Evolutionary conservation across 441 rosid genomes (phyloP), one percentile per base, ranked within the genome.

Genomic region (Gossypium trilobum): DNA sequence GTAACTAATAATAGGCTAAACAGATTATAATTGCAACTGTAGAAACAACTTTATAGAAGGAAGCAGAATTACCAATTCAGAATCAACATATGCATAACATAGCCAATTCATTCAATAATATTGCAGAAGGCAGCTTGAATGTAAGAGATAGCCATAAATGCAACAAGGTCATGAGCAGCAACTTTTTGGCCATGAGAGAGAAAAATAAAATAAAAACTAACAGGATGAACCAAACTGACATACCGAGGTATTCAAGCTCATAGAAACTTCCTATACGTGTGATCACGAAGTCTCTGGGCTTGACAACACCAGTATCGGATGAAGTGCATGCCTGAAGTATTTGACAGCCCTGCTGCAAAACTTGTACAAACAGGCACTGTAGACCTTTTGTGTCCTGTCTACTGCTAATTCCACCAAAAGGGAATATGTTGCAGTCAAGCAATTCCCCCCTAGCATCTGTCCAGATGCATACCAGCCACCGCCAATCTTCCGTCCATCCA

Each of bases 401-500:
- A 80, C 98, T 91, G 80, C 99, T 93, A 75, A 96, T 93, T 82
- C 98, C 99, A 77, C 97, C 99, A 78, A 91, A 96, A 73, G 99
- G 98, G 72, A 93, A 93, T 77, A 96, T 88, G 79, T 93, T 93
- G 78, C 92, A 89, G 87, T 96, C 98, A 48, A 96, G 97, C 74
- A 93, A 82, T 89, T 96, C 99, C 79, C 98, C 99, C 86, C 97
- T 83, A 51, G 96, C 91, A 81, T 96, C 99, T 22, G 98, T 93
- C 99, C 99, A 93, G 79, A 93, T 84, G 86, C 97, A 91, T 74
- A 89, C 97, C 71, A 96, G 90, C 99, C 99, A 93, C 72, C 97
- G 92, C 99, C 99, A 96, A 84, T 93, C 99, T 81, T 96, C 99
- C 61, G 99, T 91, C 99, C 99, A 96, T 20, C 98, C 98, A 73